Percentiles rank a stretch among this genome's conserved stretches.
Evolutionary conservation across 2,329 filamentous ascomycete genomes (phyloP).

Genomic region (Allantophomopsis cytisporea): DNA sequence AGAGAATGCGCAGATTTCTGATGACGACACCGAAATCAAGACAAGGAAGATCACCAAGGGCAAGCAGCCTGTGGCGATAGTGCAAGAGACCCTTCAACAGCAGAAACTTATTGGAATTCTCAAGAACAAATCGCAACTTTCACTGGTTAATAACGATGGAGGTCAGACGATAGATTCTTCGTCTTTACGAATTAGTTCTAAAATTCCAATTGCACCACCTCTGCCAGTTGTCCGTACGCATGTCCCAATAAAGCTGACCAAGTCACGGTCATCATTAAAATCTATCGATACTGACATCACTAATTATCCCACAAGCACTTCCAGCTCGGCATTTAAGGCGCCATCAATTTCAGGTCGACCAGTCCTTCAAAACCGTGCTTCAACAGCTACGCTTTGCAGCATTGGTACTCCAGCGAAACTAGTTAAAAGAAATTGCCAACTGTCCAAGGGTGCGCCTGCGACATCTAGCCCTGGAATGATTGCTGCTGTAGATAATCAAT

Average conservation of each 20-base stretch:
- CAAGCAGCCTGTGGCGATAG: constrained; percentile 11
- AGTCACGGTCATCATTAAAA: constrained; percentile 9
- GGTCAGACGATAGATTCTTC: not conserved
- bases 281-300: constrained; percentile 7
- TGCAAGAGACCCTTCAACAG: constrained; percentile 7
- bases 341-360: constrained; percentile 7
- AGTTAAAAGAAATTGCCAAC: constrained; percentile 8
- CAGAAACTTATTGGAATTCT: constrained; percentile 12
- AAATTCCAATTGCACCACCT: constrained; percentile 7
- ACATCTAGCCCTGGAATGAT: constrained; percentile 13
- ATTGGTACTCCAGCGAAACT: constrained; percentile 8
- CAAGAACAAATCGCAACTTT: constrained; percentile 12
- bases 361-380: constrained; percentile 11
- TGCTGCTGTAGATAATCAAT: constrained; percentile 17
- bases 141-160: constrained; percentile 6
- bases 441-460: not conserved
- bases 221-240: constrained; percentile 8
- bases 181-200: not conserved
- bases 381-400: constrained; percentile 8
- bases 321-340: constrained; percentile 5
- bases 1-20: constrained; percentile 35
- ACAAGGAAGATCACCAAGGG: constrained; percentile 3
- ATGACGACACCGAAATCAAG: constrained; percentile 16
- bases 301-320: constrained; percentile 3
- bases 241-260: constrained; percentile 8